Evolutionary conservation across 495 filamentous ascomycete species (phyloP), one percentile per base, ranked within the genome.

Genomic region (Daldinia childiae): DNA sequence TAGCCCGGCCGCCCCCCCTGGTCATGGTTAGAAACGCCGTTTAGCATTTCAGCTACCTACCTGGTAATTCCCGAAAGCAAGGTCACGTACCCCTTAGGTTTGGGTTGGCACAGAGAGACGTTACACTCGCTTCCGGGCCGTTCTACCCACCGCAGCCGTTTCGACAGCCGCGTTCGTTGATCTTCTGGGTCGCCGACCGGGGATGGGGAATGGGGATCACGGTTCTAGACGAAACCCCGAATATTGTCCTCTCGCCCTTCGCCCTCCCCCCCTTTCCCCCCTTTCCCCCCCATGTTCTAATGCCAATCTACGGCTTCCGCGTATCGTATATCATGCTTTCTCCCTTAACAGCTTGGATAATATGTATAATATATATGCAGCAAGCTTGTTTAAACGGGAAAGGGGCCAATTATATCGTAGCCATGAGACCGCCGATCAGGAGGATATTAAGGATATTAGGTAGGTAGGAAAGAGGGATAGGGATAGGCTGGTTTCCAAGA

Each of bases 221-320:
- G 71, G 71, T 66, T 69, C 66, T 58, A 73, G 54, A 69, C 71
- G 71, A 73, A 69, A 69, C 66, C 71, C 71, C 71, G 71, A 73
- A 60, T 19, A 45, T 64, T 41, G 32, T 34, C 8, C 14, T 34
- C 26, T 32, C 6, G 36, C 54, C 19, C n/a, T 8, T 29, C 15
- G 9, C 12, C 26, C 17, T 26, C 17, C 1, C 6, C 48, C 52
- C 36, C 43, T n/a, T n/a, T 29, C n/a, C 15, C 41, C 15, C n/a
- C 12, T 17, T 26, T 26, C 17, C 1, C 6, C 48, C 52, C 36
- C 43, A 43, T 48, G n/a, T 39, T 36, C 45, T 27, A 54, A 54
- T 29, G 24, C 50, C 27, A 54, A 59, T 48, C 43, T 59, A 45
- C 50, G 51, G 57, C 62, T 65, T 66, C 58, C 29, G 64, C 56